These are phyloP conservation scores for Drechslera avenae DNA, from an alignment of 2,329 filamentous ascomycete species.

Conservation along the genomic window DNA sequence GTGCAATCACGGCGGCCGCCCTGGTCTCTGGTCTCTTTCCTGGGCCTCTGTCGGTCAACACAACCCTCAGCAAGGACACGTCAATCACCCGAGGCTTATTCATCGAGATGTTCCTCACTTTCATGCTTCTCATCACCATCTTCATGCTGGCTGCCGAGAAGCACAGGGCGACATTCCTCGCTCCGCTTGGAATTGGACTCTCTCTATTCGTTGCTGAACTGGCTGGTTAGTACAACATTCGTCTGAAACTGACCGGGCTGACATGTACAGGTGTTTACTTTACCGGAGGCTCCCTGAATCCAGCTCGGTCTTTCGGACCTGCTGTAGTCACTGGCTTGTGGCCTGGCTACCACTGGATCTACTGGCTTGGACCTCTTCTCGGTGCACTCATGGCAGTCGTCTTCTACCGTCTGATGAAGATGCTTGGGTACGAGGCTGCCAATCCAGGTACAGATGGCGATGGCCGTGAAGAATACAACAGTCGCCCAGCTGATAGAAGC, in stretches of 20 bases:
- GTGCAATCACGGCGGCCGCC: constrained; percentile 52
- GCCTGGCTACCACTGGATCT: constrained; percentile 57
- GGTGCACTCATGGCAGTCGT: constrained; percentile 53
- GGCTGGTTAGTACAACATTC: constrained; percentile 35
- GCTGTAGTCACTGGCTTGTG: constrained; percentile 52
- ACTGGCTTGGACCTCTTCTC: constrained; percentile 57
- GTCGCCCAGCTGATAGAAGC: constrained; percentile 4
- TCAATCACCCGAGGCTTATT: constrained; percentile 54
- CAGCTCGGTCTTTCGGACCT: constrained; percentile 57
- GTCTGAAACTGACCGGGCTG: constrained; percentile 1
- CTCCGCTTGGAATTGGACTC: constrained; percentile 52
- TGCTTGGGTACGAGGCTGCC: constrained; percentile 57
- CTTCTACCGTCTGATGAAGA: constrained; percentile 58
- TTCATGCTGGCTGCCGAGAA: constrained; percentile 53
- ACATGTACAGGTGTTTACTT: constrained; percentile 50
- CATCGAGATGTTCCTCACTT: constrained; percentile 59
- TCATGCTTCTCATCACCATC: constrained; percentile 57
- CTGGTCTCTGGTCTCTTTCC: constrained; percentile 54
- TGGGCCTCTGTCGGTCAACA: constrained; percentile 53
- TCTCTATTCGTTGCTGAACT: constrained; percentile 55
- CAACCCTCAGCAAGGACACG: constrained; percentile 50
- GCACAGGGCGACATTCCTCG: constrained; percentile 48
- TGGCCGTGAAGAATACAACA: constrained; percentile 46
- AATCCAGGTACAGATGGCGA: constrained; percentile 56
- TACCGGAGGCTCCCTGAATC: constrained; percentile 56